A percentile compares a stretch with the other conserved stretches of the same genome.
Evolutionary conservation across 1,284 basidiomycete genomes (phyloP).

Genomic region (Apiotrichum porosum): DNA sequence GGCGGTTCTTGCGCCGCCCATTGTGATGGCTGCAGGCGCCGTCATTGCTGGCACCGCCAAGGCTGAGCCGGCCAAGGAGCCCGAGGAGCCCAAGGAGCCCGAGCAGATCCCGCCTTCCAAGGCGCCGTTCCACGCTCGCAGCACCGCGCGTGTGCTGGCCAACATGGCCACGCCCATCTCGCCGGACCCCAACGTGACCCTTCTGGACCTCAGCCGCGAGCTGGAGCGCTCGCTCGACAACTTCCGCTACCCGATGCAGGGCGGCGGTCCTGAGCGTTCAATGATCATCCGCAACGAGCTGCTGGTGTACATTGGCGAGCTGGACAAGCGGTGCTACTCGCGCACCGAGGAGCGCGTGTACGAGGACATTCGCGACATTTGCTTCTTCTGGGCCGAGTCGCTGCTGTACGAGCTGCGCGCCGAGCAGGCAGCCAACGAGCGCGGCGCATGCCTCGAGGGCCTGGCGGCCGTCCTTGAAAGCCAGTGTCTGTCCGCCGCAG

Average conservation of each 20-base stretch:
- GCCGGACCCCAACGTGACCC: conserved; percentile 22
- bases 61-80: conserved; percentile 14
- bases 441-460: conserved; percentile 52
- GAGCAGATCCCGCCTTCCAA: conserved; percentile 11
- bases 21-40: background rate
- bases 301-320: conserved; percentile 37
- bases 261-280: conserved; percentile 37
- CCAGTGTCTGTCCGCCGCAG: conserved; percentile 42
- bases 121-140: conserved; percentile 15
- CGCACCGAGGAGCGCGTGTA: conserved; percentile 27
- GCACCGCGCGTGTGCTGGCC: conserved; percentile 1
- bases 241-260: conserved; percentile 32
- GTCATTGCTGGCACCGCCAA: background rate
- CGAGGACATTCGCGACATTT: conserved; percentile 32
- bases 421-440: conserved; percentile 49
- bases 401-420: conserved; percentile 45
- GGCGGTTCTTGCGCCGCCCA: conserved; percentile 1
- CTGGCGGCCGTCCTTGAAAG: conserved; percentile 51
- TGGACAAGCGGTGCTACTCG: conserved; percentile 40
- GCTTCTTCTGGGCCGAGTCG: conserved; percentile 45
- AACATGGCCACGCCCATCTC: conserved; percentile 17
- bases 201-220: conserved; percentile 25
- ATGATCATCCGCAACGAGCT: conserved; percentile 43
- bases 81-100: conserved; percentile 8
- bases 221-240: conserved; percentile 26